Evolutionary conservation across 768 basidiomycete genomes (phyloP).

Genomic region (Trametes villosa): DNA sequence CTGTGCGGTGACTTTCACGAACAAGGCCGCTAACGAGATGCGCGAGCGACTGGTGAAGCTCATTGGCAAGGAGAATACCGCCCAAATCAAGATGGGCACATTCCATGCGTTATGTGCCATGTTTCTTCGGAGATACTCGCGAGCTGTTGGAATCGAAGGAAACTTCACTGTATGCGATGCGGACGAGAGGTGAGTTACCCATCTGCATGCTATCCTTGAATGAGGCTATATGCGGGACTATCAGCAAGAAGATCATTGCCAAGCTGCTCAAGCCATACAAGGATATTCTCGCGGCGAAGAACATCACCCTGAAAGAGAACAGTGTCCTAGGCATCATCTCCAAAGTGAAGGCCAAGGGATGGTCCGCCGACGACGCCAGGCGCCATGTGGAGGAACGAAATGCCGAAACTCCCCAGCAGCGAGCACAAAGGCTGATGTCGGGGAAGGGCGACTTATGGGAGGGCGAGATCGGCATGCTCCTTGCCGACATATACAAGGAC

Average conservation of each 20-base stretch:
- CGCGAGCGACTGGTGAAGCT: slow-evolving; percentile 65
- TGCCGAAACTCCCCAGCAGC: background rate
- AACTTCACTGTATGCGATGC: slow-evolving; percentile 87
- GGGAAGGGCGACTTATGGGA: background rate
- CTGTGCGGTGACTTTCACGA: slow-evolving; percentile 87
- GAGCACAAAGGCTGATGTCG: slow-evolving; percentile 2
- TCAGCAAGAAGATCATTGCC: slow-evolving; percentile 69
- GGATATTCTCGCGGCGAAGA: slow-evolving; percentile 47
- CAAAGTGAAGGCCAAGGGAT: slow-evolving; percentile 67
- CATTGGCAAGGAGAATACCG: slow-evolving; percentile 62
- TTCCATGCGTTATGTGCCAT: slow-evolving; percentile 78
- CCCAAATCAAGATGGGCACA: slow-evolving; percentile 68
- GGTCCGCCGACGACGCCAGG: slow-evolving; percentile 51
- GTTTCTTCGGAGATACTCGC: slow-evolving; percentile 70
- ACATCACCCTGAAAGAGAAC: slow-evolving; percentile 58
- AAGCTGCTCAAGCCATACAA: slow-evolving; percentile 61
- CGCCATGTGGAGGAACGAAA: slow-evolving; percentile 12
- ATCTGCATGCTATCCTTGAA: background rate
- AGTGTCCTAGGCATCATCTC: slow-evolving; percentile 68
- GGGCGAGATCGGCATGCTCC: slow-evolving; percentile 33
- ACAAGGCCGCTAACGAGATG: slow-evolving; percentile 92
- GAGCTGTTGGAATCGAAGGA: slow-evolving; percentile 56
- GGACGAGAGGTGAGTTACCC: slow-evolving; percentile 65
- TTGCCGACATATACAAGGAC: slow-evolving; percentile 60
- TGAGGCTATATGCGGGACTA: slow-evolving; percentile 8